A percentile compares a stretch with the other conserved stretches of the same genome.
phyloP scores from a whole-genome alignment of 2,329 filamentous ascomycete genomes.

The Rutstroemia sp. region DNA sequence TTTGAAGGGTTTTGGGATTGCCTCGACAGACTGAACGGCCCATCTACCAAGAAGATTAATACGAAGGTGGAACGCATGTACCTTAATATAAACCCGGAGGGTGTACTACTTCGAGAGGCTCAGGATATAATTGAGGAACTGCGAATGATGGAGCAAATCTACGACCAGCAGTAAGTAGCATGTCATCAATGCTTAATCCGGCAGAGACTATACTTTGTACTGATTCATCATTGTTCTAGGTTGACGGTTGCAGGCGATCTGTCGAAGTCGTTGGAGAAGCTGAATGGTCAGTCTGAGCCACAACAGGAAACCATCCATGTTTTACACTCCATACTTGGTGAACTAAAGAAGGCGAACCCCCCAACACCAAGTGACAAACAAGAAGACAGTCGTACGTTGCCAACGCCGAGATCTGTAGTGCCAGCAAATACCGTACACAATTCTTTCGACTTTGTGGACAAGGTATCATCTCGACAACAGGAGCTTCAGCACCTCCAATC shows the following conservation, averaged over 20 bases:
- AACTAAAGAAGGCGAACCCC: background rate
- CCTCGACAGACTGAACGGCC: constrained; percentile 21
- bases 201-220: background rate
- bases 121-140: constrained; percentile 41
- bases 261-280: background rate
- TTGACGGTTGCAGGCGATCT: constrained; percentile 9
- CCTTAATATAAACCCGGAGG: constrained; percentile 36
- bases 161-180: constrained; percentile 23
- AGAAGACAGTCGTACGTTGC: background rate
- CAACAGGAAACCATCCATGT: background rate
- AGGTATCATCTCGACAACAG: background rate
- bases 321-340: background rate
- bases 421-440: background rate
- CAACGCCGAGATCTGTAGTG: background rate
- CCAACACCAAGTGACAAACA: no score
- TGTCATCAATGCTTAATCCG: background rate
- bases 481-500: background rate
- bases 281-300: background rate
- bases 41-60: background rate
- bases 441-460: background rate
- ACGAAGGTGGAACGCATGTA: constrained; percentile 6
- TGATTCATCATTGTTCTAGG: background rate
- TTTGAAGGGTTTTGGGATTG: constrained; percentile 33
- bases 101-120: constrained; percentile 34
- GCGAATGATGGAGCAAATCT: constrained; percentile 37